Percentiles rank a stretch among this genome's conserved stretches.
phyloP scores from a whole-genome alignment of 768 basidiomycete species.

The Tulasnella sp. region DNA sequence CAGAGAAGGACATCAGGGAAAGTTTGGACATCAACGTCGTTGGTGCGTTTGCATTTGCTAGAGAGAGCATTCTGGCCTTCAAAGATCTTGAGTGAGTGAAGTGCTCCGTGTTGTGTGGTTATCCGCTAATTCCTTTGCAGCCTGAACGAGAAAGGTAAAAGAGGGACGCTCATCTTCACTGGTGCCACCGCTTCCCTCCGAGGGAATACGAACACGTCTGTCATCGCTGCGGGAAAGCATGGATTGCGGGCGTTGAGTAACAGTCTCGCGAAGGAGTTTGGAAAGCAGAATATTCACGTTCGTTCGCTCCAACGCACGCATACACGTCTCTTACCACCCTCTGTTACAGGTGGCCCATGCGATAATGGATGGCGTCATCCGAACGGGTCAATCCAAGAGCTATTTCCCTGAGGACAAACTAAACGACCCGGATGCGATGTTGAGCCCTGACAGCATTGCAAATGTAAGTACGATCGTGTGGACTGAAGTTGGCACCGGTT shows the following conservation, averaged over 20 bases:
- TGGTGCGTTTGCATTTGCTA: slow-evolving; percentile 51
- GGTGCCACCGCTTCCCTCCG: slow-evolving; percentile 58
- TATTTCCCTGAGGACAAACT: slow-evolving; percentile 28
- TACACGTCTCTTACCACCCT: not conserved
- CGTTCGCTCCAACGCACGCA: not conserved
- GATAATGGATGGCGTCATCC: slow-evolving; percentile 29
- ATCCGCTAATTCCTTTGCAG: slow-evolving; percentile 10
- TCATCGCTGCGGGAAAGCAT: slow-evolving; percentile 51
- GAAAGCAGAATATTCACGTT: slow-evolving; percentile 61
- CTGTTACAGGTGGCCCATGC: slow-evolving; percentile 40
- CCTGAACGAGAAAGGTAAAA: slow-evolving; percentile 34
- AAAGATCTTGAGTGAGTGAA: slow-evolving; percentile 28
- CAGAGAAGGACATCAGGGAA: slow-evolving; percentile 42
- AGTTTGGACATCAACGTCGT: slow-evolving; percentile 42
- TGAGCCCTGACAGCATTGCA: slow-evolving; percentile 58
- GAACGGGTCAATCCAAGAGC: slow-evolving; percentile 29
- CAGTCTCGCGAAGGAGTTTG: slow-evolving; percentile 63
- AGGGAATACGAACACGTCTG: slow-evolving; percentile 48
- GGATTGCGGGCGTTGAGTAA: slow-evolving; percentile 52
- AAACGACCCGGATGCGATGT: slow-evolving; percentile 34
- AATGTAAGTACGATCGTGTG: slow-evolving; percentile 30
- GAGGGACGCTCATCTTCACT: slow-evolving; percentile 56
- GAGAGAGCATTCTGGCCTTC: slow-evolving; percentile 46
- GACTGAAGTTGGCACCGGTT: not conserved
- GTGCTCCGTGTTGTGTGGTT: not conserved